Conservation (phyloP, 2,329 filamentous ascomycete genomes). For the Blastomyces percursus region DNA sequence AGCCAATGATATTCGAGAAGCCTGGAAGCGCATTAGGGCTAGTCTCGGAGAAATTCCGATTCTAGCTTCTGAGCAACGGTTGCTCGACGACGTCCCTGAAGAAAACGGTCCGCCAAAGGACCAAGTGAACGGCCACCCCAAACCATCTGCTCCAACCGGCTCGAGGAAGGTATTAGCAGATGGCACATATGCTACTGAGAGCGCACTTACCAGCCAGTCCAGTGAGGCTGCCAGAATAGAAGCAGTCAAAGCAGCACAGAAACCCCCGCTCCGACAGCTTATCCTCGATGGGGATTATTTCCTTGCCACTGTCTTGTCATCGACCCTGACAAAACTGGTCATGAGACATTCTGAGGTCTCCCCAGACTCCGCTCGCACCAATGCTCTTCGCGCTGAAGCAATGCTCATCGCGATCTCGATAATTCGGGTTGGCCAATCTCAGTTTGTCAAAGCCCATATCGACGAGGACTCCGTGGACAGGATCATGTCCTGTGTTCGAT, state of each 20-base stretch:
- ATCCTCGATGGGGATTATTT: constrained; percentile 98
- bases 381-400: constrained; percentile 86
- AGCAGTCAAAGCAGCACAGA: constrained; percentile 92
- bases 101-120: constrained; percentile 54
- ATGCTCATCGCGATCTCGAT: constrained; percentile 99
- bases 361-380: constrained; percentile 71
- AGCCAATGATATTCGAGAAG: constrained; percentile 85
- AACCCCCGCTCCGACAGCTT: constrained; percentile 85
- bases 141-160: constrained; percentile 63
- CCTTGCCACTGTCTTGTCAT: constrained; percentile 85
- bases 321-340: constrained; percentile 90
- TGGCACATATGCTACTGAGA: constrained; percentile 95
- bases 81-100: constrained; percentile 72
- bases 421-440: constrained; percentile 94
- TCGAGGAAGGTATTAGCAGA: constrained; percentile 89
- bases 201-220: constrained; percentile 84
- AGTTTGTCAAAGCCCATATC: constrained; percentile 93
- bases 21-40: constrained; percentile 90
- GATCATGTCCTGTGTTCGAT: constrained; percentile 94
- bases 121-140: constrained; percentile 71
- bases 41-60: constrained; percentile 97
- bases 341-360: constrained; percentile 97
- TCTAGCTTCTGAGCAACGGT: constrained; percentile 80
- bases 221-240: constrained; percentile 83
- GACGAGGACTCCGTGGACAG: constrained; percentile 98